Evolutionary conservation across 306 rosid genomes (phyloP).

Genomic region (Pueraria montana): DNA sequence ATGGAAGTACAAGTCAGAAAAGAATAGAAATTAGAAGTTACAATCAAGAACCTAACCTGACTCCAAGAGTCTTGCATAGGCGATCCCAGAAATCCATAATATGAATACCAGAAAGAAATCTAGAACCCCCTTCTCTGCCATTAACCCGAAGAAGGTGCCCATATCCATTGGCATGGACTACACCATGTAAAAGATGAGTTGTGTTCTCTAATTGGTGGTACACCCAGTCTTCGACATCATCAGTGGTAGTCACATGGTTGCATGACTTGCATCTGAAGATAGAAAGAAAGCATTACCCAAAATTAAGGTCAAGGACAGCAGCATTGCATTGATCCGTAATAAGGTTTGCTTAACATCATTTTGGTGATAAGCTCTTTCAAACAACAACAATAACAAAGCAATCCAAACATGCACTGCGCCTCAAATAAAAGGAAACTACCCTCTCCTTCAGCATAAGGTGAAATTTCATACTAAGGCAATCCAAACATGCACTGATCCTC

Average conservation of each 20-base stretch:
- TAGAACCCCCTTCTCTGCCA: conserved; percentile 98
- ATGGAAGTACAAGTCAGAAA: not conserved
- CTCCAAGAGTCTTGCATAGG: conserved; percentile 85
- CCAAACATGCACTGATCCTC: conserved; percentile 16
- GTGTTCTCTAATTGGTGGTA: conserved; percentile 90
- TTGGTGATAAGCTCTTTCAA: conserved; percentile 20
- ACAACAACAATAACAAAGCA: not conserved
- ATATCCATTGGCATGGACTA: conserved; percentile 93
- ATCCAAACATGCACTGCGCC: conserved; percentile 20
- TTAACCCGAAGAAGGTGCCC: conserved; percentile 97
- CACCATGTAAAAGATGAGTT: conserved; percentile 91
- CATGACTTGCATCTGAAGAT: conserved; percentile 92
- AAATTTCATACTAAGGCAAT: conserved; percentile 20
- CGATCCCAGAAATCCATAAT: conserved; percentile 98
- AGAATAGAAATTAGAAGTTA: not conserved
- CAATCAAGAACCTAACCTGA: conserved; percentile 66
- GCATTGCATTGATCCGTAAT: not conserved
- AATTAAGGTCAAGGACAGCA: conserved; percentile 33
- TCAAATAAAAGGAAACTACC: conserved; percentile 35
- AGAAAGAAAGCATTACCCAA: conserved; percentile 31
- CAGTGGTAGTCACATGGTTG: conserved; percentile 84
- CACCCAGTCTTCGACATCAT: conserved; percentile 96
- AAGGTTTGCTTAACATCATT: conserved; percentile 7
- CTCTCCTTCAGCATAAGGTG: conserved; percentile 12
- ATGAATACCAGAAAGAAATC: conserved; percentile 83